Evolutionary conservation across 2,329 filamentous ascomycete species (phyloP), one percentile per base, ranked within the genome.

Genomic region (Periconia macrospinosa): DNA sequence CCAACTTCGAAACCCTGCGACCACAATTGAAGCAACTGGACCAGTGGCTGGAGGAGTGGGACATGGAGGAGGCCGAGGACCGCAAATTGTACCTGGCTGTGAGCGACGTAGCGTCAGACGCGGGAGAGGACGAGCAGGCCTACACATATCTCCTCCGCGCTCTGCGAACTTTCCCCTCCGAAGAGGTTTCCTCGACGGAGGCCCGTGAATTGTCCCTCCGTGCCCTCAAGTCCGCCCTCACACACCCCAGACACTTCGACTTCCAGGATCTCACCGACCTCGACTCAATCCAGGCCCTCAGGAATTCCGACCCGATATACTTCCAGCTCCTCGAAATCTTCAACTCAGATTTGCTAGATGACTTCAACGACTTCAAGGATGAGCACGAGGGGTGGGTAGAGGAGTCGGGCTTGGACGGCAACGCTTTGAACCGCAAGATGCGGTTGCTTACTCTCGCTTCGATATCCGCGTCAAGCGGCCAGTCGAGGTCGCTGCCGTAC

Each of bases 291-390:
- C 92, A 97, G 78, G 89, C 90, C 15, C 87, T 99, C 47, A 86
- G 87, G 72, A 88, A 93, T 69, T 90, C 90, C 48, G 90, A 97
- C 71, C 85, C 90, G 56, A 82, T 89, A 60, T 91, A 93, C 78
- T 92, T 90, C 67, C 91, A 97, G 77, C 85, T 99, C 37, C 89
- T 99, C 52, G 92, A 97, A 69, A 91, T 97, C 70, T 97, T 97
- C 78, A 90, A 91, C 64, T 89, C 94, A 69, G 92, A 97, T 76
- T 89, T 92, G 65, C 86, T 97, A 50, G 92, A 97, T 73, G 91
- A 96, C 77, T 96, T 94, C 80, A 90, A 91, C 75, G 92, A 96
- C 77, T 97, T 97, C 81, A 86, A 91, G 73, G 89, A 95, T 68
- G 91, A 95, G 79, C 91, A 96, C 77, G 84, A 90, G 60, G 89